Conservation (phyloP, 805 yeast species). For the Wickerhamomyces pijperi region DNA sequence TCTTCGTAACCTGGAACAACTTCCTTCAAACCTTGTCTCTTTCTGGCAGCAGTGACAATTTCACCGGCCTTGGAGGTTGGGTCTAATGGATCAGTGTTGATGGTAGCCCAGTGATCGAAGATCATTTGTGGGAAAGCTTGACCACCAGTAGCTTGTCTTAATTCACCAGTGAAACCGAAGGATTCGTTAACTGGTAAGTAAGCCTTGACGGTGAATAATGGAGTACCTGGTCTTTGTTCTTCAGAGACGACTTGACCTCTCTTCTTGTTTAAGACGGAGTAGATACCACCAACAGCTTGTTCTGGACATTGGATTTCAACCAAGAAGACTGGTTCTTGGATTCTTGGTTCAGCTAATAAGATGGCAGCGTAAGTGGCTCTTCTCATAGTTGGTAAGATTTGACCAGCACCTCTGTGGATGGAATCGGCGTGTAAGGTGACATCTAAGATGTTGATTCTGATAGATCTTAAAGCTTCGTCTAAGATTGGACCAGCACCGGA, state of each 20-base stretch:
- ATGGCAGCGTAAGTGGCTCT: slow-evolving; percentile 98
- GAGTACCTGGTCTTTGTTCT: slow-evolving; percentile 99
- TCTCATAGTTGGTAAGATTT: slow-evolving; percentile 99
- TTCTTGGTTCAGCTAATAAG: slow-evolving; percentile 96
- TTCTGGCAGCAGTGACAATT: slow-evolving; percentile 63
- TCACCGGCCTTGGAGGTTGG: slow-evolving; percentile 62
- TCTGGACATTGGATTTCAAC: slow-evolving; percentile 99
- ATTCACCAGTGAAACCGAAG: slow-evolving; percentile 99
- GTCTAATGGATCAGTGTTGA: slow-evolving; percentile 89
- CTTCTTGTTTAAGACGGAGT: slow-evolving; percentile 98
- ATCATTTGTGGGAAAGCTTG: slow-evolving; percentile 99
- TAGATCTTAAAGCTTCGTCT: slow-evolving; percentile 93
- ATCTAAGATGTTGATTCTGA: slow-evolving; percentile 96
- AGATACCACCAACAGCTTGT: slow-evolving; percentile 99
- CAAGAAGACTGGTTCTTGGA: slow-evolving; percentile 98
- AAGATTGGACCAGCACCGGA: slow-evolving; percentile 98
- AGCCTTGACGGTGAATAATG: slow-evolving; percentile 99
- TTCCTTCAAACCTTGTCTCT: slow-evolving; percentile 95
- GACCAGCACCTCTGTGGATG: slow-evolving; percentile 99
- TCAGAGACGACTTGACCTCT: slow-evolving; percentile 99
- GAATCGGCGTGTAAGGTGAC: slow-evolving; percentile 99
- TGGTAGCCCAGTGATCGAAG: slow-evolving; percentile 95
- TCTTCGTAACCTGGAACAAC: slow-evolving; percentile 98
- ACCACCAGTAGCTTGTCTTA: slow-evolving; percentile 99
- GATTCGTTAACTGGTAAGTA: slow-evolving; percentile 99